A percentile compares a stretch with the other conserved stretches of the same genome.
Conservation (phyloP, 176 grass and related monocot genomes). For the Cenchrus americanus region DNA sequence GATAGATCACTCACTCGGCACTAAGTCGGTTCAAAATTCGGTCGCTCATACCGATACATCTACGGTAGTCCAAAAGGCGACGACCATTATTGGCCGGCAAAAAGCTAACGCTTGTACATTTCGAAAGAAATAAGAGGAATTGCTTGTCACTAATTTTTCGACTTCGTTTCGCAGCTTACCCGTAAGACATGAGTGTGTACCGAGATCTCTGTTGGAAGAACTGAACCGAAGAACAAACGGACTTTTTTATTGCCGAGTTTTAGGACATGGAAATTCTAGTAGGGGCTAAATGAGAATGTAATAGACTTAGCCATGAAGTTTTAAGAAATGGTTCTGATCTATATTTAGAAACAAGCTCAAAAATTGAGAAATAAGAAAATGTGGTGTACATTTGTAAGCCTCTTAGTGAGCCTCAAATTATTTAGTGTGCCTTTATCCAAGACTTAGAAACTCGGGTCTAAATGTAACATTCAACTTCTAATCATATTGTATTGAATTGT, state of each 20-base stretch:
- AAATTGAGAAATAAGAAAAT: not conserved
- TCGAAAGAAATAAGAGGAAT: not conserved
- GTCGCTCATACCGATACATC: conserved; percentile 10
- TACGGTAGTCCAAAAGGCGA: not conserved
- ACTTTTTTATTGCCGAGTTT: not conserved
- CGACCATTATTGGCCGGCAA: not conserved
- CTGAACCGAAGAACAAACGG: not conserved
- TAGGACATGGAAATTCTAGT: not conserved
- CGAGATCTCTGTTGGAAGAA: not conserved
- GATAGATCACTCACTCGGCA: conserved; percentile 31
- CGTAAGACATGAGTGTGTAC: no score
- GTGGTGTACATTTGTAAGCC: not conserved
- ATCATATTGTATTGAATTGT: not conserved
- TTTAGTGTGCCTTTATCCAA: not conserved
- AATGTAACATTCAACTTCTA: not conserved
- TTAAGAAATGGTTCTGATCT: conserved; percentile 8
- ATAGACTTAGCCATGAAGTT: not conserved
- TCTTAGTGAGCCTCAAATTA: not conserved
- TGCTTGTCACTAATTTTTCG: not conserved
- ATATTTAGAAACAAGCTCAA: not conserved
- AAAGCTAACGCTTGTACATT: not conserved
- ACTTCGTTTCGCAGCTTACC: not conserved
- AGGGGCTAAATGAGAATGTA: not conserved
- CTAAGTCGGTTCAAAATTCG: conserved; percentile 32
- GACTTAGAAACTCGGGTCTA: not conserved